A percentile compares a stretch with the other conserved stretches of the same genome.
These are phyloP conservation scores for Gleditsia sinensis DNA, from an alignment of 306 rosid genomes.

Conservation along the genomic window DNA sequence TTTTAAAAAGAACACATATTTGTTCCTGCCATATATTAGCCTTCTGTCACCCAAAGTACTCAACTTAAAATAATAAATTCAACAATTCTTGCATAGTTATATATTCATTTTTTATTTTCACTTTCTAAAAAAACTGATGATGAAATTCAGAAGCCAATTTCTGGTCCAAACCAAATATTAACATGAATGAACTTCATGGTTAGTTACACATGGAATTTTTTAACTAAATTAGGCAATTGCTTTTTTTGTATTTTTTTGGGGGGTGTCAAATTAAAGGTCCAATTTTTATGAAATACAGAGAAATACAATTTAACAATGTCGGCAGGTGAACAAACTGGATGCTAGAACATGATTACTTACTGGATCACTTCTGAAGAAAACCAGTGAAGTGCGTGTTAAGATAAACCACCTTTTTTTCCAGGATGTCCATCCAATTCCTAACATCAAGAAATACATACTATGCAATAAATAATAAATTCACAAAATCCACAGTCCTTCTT, in stretches of 20 bases:
- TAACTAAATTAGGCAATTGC: conserved; percentile 8
- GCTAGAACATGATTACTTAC: conserved; percentile 60
- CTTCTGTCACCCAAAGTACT: neutral
- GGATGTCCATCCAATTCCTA: conserved; percentile 99
- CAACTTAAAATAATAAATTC: conserved; percentile 19
- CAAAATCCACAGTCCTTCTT: neutral
- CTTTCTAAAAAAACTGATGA: neutral
- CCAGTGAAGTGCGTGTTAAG: conserved; percentile 85
- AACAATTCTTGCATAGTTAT: neutral
- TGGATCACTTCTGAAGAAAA: conserved; percentile 98
- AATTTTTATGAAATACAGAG: neutral
- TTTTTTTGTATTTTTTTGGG: neutral
- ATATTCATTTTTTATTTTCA: neutral
- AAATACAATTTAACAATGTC: neutral
- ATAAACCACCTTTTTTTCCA: conserved; percentile 99
- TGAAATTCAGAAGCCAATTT: neutral
- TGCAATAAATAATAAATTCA: conserved; percentile 25
- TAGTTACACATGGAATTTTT: neutral
- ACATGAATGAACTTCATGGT: conserved; percentile 6
- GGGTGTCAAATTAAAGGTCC: neutral
- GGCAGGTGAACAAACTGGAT: conserved; percentile 11
- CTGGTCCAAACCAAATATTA: neutral
- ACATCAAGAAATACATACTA: conserved; percentile 25
- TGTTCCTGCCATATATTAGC: neutral
- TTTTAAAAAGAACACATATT: neutral